Evolutionary conservation across 805 yeast genomes (phyloP).

Genomic region (Yamadazyma scolyti): DNA sequence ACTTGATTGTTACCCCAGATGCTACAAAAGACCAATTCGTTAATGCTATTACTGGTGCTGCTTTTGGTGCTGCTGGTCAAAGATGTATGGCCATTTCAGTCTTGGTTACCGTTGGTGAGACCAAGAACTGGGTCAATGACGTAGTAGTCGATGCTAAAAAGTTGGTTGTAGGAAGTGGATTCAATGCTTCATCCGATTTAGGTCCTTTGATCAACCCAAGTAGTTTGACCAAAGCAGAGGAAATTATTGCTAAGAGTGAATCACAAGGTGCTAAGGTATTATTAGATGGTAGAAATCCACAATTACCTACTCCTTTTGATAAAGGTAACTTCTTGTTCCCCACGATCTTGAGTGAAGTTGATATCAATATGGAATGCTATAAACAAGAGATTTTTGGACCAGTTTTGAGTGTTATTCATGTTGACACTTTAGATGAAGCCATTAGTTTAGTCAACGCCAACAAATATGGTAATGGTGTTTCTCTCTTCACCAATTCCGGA

Average conservation of each 20-base stretch:
- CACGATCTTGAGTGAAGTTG: conserved; percentile 57
- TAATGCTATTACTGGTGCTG: conserved; percentile 68
- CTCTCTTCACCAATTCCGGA: conserved; percentile 68
- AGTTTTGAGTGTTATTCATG: conserved; percentile 59
- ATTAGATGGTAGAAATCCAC: conserved; percentile 59
- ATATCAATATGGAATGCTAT: conserved; percentile 68
- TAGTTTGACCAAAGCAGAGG: conserved; percentile 50
- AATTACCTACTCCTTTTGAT: conserved; percentile 24
- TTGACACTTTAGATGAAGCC: conserved; percentile 65
- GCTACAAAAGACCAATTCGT: conserved; percentile 62
- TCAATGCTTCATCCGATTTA: conserved; percentile 56
- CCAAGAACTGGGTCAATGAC: conserved; percentile 61
- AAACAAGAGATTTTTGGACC: conserved; percentile 80
- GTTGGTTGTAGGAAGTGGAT: conserved; percentile 64
- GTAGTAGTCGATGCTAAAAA: conserved; percentile 53
- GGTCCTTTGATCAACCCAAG: conserved; percentile 72
- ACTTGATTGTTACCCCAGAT: conserved; percentile 68
- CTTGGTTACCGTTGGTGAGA: conserved; percentile 65
- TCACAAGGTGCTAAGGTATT: conserved; percentile 59
- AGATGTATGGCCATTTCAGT: conserved; percentile 79
- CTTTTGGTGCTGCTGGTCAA: conserved; percentile 84
- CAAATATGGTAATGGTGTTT: conserved; percentile 67
- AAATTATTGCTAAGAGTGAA: conserved; percentile 52
- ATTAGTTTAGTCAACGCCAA: conserved; percentile 56
- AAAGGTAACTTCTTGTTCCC: conserved; percentile 73